These are phyloP conservation scores for Fusarium odoratissimum DNA, from an alignment of 2,329 filamentous ascomycete genomes.

Conservation along the genomic window DNA sequence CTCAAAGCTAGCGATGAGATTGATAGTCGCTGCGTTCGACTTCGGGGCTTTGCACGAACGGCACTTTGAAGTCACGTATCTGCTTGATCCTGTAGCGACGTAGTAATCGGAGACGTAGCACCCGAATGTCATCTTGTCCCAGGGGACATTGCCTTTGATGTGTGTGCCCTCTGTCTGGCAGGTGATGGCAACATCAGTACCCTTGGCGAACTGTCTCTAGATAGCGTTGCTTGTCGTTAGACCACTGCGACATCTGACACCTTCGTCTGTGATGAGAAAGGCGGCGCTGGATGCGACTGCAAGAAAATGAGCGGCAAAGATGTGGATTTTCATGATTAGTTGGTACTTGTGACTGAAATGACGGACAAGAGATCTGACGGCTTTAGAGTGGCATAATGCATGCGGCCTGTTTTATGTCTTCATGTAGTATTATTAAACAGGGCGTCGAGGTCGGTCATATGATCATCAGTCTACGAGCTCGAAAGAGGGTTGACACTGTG, in stretches of 20 bases:
- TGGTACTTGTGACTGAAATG: accelerated
- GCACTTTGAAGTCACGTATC: slow-evolving; percentile 1
- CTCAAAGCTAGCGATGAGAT: slow-evolving; percentile 25
- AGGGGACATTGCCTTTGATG: background rate
- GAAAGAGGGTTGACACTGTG: too few relatives aligned
- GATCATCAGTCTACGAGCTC: too few relatives aligned
- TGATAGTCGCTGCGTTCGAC: slow-evolving; percentile 26
- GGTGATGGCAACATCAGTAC: slow-evolving; percentile 1
- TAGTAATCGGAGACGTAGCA: slow-evolving; percentile 26
- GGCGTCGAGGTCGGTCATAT: too few relatives aligned
- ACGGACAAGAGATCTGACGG: accelerated
- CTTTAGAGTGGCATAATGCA: accelerated
- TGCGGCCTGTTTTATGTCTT: background rate
- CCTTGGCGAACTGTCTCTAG: slow-evolving; percentile 2
- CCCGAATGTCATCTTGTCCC: slow-evolving; percentile 11
- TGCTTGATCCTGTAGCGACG: slow-evolving; percentile 6
- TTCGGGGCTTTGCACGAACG: background rate
- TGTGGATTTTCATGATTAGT: background rate
- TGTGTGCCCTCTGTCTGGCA: slow-evolving; percentile 14
- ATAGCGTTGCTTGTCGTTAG: slow-evolving; percentile 4
- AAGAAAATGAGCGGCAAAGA: background rate
- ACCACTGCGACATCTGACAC: slow-evolving; percentile 17
- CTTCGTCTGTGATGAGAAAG: slow-evolving; percentile 12
- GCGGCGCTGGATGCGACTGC: background rate
- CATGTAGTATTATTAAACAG: too few relatives aligned